phyloP scores from a whole-genome alignment of 2,329 filamentous ascomycete species.

The Phialophora tarda region DNA sequence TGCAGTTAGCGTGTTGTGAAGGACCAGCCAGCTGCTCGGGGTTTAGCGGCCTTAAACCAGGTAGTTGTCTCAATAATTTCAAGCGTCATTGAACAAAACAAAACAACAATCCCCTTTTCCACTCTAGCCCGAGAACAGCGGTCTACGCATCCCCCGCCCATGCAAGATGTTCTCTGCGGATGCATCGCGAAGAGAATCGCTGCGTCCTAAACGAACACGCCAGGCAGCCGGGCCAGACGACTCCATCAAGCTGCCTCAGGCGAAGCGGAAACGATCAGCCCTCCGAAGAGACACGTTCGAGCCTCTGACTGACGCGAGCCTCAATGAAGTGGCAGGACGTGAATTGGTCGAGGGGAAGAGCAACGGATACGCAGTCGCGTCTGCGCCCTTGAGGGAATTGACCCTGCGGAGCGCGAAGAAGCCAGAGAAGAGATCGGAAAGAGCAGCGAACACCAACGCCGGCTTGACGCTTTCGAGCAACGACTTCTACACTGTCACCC shows the following conservation, averaged over 20 bases:
- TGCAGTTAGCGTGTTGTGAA: background rate
- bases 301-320: constrained; percentile 36
- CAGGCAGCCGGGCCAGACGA: constrained; percentile 49
- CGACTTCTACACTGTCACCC: constrained; percentile 82
- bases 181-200: constrained; percentile 33
- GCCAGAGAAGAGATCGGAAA: constrained; percentile 43
- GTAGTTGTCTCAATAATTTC: background rate
- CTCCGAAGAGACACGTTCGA: constrained; percentile 48
- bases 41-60: constrained; percentile 4
- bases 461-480: constrained; percentile 67
- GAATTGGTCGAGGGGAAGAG: constrained; percentile 36
- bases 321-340: constrained; percentile 39
- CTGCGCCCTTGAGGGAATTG: constrained; percentile 44
- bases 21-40: background rate
- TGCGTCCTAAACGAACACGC: constrained; percentile 42
- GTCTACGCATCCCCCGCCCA: background rate
- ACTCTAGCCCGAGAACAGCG: background rate
- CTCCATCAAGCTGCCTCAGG: constrained; percentile 51
- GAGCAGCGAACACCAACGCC: constrained; percentile 40
- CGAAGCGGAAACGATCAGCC: constrained; percentile 55
- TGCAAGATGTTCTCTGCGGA: constrained; percentile 43
- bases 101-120: background rate
- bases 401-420: constrained; percentile 49
- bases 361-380: constrained; percentile 32
- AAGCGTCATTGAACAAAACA: constrained; percentile 10